Base-by-base conservation (phyloP, 1,284 basidiomycete species). In the Irpex sp. region DNA sequence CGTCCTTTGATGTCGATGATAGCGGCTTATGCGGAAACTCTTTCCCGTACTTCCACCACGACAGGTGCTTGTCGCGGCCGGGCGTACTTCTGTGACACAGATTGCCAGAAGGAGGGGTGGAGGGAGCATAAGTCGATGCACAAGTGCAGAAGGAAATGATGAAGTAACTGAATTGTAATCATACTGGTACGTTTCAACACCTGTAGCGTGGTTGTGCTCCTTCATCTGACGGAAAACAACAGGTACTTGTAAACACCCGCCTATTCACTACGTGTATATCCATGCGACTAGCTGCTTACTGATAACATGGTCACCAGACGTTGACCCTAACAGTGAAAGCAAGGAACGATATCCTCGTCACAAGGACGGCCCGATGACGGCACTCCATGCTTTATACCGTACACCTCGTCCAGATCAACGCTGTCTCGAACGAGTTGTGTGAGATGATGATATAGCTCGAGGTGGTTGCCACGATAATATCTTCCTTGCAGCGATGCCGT, bases 91-190 rank as follows among this genome's bases (percentile, higher is more conserved):
- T 75, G 73, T 63, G 68, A 71, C 11, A 58, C 65, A 5, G 62
- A 71, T 15, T 75, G 74, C 49, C 66, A 69, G 61, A 72, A 68
- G 59, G 68, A 72, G 9, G 71, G 71, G 1, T 75, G 72, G 74
- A 68, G 70, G 57, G 72, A 72, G 49, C 75, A 75, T 61, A 73
- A 71, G 61, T 59, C 63, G 50, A 68, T 63, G 57, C 71, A 74
- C 56, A 59, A 59, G 1, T 73, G 74, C 55, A 61, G 43, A 26
- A 70, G 65, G 53, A 67, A 46, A 51, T 63, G 54, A 56, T 19
- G 19, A 31, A 26, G 4, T 17, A 35, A 15, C 33, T 35, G 15
- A 33, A 33, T 57, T n/a, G 7, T 35, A 11, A 33, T 31, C 15
- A 8, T 36, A 17, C 9, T n/a, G 51, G 51, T 54, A 13, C 31